phyloP scores from a whole-genome alignment of 164 flowering plant species.

The Kalanchoe fedtschenkoi region DNA sequence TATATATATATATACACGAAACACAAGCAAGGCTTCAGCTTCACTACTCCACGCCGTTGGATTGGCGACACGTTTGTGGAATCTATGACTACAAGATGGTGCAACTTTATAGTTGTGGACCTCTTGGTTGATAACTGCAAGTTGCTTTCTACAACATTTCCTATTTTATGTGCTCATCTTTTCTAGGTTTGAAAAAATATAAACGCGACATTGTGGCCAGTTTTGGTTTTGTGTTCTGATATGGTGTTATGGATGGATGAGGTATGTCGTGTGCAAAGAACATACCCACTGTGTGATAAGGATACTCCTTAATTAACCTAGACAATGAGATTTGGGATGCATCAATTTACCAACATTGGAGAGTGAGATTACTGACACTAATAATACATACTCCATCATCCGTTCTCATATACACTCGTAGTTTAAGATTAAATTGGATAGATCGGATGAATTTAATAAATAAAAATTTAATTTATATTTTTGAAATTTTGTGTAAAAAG shows the following conservation, averaged over 20 bases:
- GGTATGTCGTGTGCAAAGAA: background rate
- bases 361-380: no score
- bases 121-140: background rate
- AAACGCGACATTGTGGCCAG: background rate
- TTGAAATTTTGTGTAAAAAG: no score
- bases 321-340: no score
- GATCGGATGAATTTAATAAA: no score
- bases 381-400: no score
- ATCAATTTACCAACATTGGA: no score
- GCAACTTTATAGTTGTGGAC: slow-evolving; percentile 3
- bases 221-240: background rate
- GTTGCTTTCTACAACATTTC: background rate
- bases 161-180: background rate
- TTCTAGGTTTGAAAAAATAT: background rate
- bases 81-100: background rate
- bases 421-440: no score
- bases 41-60: background rate
- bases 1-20: background rate
- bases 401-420: no score
- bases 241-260: background rate
- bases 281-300: no score
- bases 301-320: no score
- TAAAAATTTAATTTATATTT: no score
- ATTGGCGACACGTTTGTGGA: slow-evolving; percentile 2
- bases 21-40: no score